Percentiles rank a stretch among this genome's conserved stretches.
Conservation (phyloP, 1,284 basidiomycete genomes). For the Paramarasmius palmivorus region DNA sequence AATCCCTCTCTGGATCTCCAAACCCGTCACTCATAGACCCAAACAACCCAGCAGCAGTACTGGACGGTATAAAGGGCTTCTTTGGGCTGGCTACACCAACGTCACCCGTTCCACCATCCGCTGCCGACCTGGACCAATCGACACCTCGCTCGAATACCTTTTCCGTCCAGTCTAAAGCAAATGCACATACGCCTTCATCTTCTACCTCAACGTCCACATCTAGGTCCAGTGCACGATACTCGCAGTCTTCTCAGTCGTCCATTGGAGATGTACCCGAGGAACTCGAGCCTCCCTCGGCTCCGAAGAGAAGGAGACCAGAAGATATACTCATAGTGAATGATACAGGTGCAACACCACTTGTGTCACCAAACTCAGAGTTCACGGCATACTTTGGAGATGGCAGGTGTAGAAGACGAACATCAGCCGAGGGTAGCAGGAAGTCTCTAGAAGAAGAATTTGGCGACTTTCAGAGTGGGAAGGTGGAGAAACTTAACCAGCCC, state of each 20-base stretch:
- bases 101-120: neutral
- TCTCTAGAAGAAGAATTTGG: neutral
- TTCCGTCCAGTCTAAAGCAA: neutral
- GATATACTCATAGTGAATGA: constrained; percentile 14
- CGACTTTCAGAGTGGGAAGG: neutral
- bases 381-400: neutral
- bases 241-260: constrained; percentile 12
- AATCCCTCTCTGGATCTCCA: constrained; percentile 1
- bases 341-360: constrained; percentile 16
- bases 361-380: constrained; percentile 17
- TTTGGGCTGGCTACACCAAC: too few relatives aligned
- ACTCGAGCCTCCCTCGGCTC: neutral
- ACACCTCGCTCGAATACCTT: neutral
- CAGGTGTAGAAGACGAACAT: too few relatives aligned
- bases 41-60: constrained; percentile 1
- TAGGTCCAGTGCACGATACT: neutral
- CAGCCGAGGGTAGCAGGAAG: neutral
- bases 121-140: neutral
- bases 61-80: constrained; percentile 10
- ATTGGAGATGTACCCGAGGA: constrained; percentile 8
- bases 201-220: neutral
- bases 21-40: neutral
- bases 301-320: constrained; percentile 4
- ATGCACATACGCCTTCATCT: neutral
- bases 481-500: neutral